These are phyloP conservation scores for Zea mays DNA, from an alignment of 176 grass and related monocot genomes.

Conservation along the genomic window Zm-B73-REFERENCE-NAM-5.0 NC_050097.1:20688501-20689000, in stretches of 20 bases:
- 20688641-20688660: slow-evolving; percentile 98
- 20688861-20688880: not conserved
- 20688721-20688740: not conserved
- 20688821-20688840: slow-evolving; percentile 14
- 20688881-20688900: not conserved
- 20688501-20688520: slow-evolving; percentile 96
- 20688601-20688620: slow-evolving; percentile 87
- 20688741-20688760: not conserved
- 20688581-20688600: slow-evolving; percentile 96
- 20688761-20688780: slow-evolving; percentile 6
- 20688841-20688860: slow-evolving; percentile 3
- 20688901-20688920: not conserved
- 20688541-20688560: slow-evolving; percentile 70
- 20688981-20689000: not conserved
- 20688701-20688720: not conserved
- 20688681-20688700: slow-evolving; percentile 24
- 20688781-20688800: slow-evolving; percentile 13
- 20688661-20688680: slow-evolving; percentile 92
- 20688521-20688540: slow-evolving; percentile 94
- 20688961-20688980: slow-evolving; percentile 3
- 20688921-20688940: not conserved
- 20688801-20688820: slow-evolving; percentile 1
- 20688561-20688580: slow-evolving; percentile 97
- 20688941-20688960: slow-evolving; percentile 2
- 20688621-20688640: slow-evolving; percentile 93